Evolutionary conservation across 768 basidiomycete species (phyloP), one percentile per base, ranked within the genome.

Genomic region (Termitomyces titanicus): DNA sequence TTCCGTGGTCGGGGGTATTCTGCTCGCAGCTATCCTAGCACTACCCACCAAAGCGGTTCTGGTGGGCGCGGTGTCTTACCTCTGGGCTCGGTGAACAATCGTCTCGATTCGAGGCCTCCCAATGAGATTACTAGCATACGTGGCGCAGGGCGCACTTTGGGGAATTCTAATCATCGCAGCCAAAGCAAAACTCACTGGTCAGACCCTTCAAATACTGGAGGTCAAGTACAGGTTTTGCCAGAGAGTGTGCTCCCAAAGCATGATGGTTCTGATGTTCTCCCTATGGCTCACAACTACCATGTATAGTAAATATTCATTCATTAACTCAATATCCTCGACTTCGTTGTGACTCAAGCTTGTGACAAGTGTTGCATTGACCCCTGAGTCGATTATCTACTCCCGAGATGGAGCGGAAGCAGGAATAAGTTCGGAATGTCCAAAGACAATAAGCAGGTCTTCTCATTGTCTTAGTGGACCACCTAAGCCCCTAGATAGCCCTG

Each of bases 381-480:
- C 53, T 47, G 46, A 31, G 11, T 38, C 38, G 29, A 29, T 25
- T 10, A 49, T 40, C 37, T 42, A 33, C 53, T 40, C 46, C 17
- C 24, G n/a, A n/a, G 13, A 25, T 35, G 42, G 33, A 51, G 18
- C 27, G 27, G 33, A 20, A 51, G 47, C 35, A 42, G 29, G 35
- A 25, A 24, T 24, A 47, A 45, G 24, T 47, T 50, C 45, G 51
- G 37, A 31, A 47, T 20, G 50, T 58, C 34, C 55, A 38, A 62
- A 66, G 63, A 71, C 68, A 69, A 69, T 66, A 65, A 67, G 63
- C 42, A 52, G 27, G 35, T 47, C 51, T 63, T 64, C 66, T 62
- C 58, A 66, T 54, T 64, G 37, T 54, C 56, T 47, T 35, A n/a
- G 51, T 43, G 51, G 48, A 39, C 8, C 11, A 25, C 25, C 10